These are phyloP conservation scores for Cadophora malorum DNA, from an alignment of 2,329 filamentous ascomycete genomes.

Conservation along the genomic window DNA sequence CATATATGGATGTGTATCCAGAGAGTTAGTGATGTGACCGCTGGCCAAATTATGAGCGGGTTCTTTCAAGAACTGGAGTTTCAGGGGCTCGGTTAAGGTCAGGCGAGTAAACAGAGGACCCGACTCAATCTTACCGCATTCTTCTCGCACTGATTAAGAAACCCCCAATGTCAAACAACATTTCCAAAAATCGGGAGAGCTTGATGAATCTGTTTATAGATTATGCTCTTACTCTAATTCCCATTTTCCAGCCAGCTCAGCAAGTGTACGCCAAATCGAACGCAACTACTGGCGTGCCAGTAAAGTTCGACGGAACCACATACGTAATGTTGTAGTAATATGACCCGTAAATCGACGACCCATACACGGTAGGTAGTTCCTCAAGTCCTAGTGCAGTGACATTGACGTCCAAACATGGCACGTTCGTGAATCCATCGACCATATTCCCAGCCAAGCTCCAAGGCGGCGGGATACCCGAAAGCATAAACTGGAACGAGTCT, in stretches of 20 bases:
- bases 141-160: background rate
- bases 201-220: too few relatives aligned
- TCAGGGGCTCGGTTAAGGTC: background rate
- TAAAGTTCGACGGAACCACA: slow-evolving; percentile 49
- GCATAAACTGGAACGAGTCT: slow-evolving; percentile 49
- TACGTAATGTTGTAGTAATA: slow-evolving; percentile 55
- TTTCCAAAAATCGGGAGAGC: too few relatives aligned
- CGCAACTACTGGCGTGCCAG: slow-evolving; percentile 48
- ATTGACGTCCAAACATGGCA: slow-evolving; percentile 51
- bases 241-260: slow-evolving; percentile 19
- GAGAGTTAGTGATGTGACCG: too few relatives aligned
- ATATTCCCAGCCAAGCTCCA: slow-evolving; percentile 47
- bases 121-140: background rate
- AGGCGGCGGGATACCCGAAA: slow-evolving; percentile 48
- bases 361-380: slow-evolving; percentile 48
- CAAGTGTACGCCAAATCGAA: slow-evolving; percentile 47
- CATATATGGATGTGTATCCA: too few relatives aligned
- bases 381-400: slow-evolving; percentile 49
- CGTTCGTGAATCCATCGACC: slow-evolving; percentile 45
- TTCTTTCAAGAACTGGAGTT: too few relatives aligned
- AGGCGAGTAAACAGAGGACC: background rate
- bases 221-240: background rate
- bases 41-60: too few relatives aligned
- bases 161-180: background rate
- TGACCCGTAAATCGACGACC: slow-evolving; percentile 49